These are phyloP conservation scores for Monilinia fructicola DNA, from an alignment of 2,329 filamentous ascomycete species.

Conservation along the genomic window DNA sequence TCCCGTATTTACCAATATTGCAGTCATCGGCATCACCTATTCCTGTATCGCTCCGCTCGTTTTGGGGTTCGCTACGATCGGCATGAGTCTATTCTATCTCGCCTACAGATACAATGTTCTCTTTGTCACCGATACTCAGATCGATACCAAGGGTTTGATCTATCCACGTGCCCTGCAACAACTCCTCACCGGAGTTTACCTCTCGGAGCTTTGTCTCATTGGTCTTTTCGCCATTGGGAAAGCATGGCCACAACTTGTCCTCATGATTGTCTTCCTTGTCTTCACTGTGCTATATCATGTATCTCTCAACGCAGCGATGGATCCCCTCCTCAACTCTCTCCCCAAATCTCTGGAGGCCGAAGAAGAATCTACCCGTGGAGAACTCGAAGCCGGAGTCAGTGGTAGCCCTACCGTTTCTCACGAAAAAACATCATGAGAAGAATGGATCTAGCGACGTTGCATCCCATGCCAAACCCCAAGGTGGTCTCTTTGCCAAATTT, in stretches of 20 bases:
- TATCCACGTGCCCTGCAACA: conserved; percentile 89
- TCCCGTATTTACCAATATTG: conserved; percentile 78
- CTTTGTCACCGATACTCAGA: conserved; percentile 76
- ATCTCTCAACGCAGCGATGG: conserved; percentile 68
- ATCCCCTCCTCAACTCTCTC: conserved; percentile 74
- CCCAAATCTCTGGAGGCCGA: conserved; percentile 69
- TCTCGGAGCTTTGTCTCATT: conserved; percentile 78
- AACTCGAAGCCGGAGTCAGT: conserved; percentile 30
- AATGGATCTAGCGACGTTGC: conserved; percentile 29
- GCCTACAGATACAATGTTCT: conserved; percentile 90
- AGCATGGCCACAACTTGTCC: conserved; percentile 65
- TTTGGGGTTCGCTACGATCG: conserved; percentile 76
- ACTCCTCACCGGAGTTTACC: conserved; percentile 78
- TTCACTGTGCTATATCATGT: conserved; percentile 77
- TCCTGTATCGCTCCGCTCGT: conserved; percentile 84
- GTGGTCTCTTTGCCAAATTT: conserved; percentile 64
- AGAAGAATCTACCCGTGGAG: conserved; percentile 46
- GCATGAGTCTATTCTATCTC: conserved; percentile 78
- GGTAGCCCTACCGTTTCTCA: conserved; percentile 24
- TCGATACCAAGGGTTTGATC: conserved; percentile 85
- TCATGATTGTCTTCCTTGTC: conserved; percentile 75
- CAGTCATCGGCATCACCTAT: conserved; percentile 79
- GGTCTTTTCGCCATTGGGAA: conserved; percentile 75
- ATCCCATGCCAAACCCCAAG: conserved; percentile 47
- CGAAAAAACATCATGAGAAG: conserved; percentile 33